Conservation (phyloP, 2,329 filamentous ascomycete species). For the Alternaria atra region DNA sequence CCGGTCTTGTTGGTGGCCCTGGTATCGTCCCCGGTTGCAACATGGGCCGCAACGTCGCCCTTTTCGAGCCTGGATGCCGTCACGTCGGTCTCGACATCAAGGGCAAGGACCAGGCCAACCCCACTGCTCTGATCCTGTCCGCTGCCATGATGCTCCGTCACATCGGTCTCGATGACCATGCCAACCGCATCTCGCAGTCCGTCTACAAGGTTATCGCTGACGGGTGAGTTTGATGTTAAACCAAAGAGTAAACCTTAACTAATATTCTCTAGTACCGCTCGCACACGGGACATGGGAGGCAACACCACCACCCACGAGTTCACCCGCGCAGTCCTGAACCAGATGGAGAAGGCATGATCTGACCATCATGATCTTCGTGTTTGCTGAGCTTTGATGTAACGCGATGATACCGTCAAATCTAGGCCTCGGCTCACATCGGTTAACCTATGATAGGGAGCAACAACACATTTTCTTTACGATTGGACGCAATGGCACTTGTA, state of each 20-base stretch:
- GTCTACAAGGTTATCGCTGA: constrained; percentile 85
- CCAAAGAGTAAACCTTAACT: constrained; percentile 24
- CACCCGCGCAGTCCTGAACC: constrained; percentile 90
- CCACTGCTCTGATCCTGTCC: constrained; percentile 92
- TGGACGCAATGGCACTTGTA: constrained; percentile 41
- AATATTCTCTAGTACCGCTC: constrained; percentile 70
- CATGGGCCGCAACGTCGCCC: constrained; percentile 97
- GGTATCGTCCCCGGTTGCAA: constrained; percentile 98
- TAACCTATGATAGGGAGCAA: constrained; percentile 12
- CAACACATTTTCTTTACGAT: constrained; percentile 31
- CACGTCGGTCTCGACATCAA: constrained; percentile 99
- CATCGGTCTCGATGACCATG: constrained; percentile 96
- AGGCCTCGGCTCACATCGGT: constrained; percentile 16
- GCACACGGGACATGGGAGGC: constrained; percentile 97
- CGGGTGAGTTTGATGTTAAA: constrained; percentile 67
- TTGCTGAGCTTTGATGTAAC: constrained; percentile 28
- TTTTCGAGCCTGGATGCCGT: constrained; percentile 98
- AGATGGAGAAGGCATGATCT: constrained; percentile 75
- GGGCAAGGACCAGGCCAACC: constrained; percentile 99
- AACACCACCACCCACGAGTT: constrained; percentile 90
- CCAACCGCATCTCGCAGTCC: constrained; percentile 95
- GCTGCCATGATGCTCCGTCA: constrained; percentile 97
- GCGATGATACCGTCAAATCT: constrained; percentile 17
- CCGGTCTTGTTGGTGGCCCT: constrained; percentile 94
- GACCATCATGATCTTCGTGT: constrained; percentile 15